Percentiles rank a stretch among this genome's conserved stretches.
Conservation (phyloP, 305 asterid species). For the Stenogyne calaminthoides region DNA sequence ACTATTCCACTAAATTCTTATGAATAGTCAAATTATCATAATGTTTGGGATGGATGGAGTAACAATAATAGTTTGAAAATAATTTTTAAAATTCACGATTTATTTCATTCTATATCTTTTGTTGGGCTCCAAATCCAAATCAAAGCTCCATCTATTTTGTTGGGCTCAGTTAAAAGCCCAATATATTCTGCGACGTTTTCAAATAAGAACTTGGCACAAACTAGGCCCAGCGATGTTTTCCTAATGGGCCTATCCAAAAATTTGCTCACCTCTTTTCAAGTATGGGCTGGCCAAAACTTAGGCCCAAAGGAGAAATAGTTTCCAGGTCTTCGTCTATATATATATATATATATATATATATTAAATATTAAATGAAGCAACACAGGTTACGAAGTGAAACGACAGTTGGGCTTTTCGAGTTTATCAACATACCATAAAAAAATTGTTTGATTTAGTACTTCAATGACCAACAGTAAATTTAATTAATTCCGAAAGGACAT, state of each 20-base stretch:
- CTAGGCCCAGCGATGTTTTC: not conserved
- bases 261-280: not conserved
- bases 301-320: not conserved
- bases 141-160: not conserved
- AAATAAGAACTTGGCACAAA: no score
- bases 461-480: constrained; percentile 28
- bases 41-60: no score
- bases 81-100: no score
- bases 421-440: constrained; percentile 24
- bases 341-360: no score
- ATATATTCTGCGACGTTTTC: no score
- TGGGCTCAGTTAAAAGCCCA: constrained; percentile 1
- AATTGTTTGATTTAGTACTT: constrained; percentile 20
- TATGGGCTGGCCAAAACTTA: no score
- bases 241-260: no score
- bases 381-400: constrained; percentile 41
- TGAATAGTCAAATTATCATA: no score
- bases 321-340: not conserved
- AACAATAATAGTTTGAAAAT: no score
- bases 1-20: no score
- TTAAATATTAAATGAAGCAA: constrained; percentile 9
- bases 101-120: no score
- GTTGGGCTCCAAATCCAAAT: not conserved
- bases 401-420: constrained; percentile 46
- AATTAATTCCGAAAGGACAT: constrained; percentile 28